Percentiles rank a stretch among this genome's conserved stretches.
phyloP scores from a whole-genome alignment of 2,329 filamentous ascomycete genomes.

The Fusarium vanettenii region DNA sequence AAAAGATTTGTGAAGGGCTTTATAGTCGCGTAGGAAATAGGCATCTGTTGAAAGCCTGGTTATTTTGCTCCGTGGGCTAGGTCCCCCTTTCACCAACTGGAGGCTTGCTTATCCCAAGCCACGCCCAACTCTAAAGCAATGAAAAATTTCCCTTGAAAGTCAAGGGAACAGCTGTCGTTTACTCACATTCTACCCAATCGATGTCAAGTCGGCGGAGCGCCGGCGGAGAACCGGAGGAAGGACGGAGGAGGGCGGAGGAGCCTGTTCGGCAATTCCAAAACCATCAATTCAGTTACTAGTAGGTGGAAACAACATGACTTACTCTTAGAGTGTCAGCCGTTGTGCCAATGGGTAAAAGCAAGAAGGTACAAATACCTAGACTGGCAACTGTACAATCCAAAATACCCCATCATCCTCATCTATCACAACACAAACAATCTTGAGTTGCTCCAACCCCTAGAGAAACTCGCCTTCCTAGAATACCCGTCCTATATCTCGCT shows the following conservation, averaged over 20 bases:
- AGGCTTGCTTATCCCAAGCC: background rate
- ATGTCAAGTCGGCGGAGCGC: background rate
- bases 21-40: background rate
- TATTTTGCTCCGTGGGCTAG: background rate
- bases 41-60: background rate
- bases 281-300: background rate
- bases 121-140: background rate
- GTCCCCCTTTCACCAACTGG: background rate
- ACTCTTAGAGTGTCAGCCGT: background rate
- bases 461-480: background rate
- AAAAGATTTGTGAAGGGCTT: background rate
- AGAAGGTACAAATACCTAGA: background rate
- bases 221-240: background rate
- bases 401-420: background rate
- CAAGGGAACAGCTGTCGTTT: background rate
- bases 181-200: background rate
- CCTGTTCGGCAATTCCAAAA: background rate
- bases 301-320: background rate
- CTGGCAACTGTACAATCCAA: background rate
- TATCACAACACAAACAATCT: background rate
- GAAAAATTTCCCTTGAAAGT: background rate
- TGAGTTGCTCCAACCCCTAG: background rate
- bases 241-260: background rate
- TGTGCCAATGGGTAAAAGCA: background rate
- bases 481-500: accelerated